Evolutionary conservation across 2,329 filamentous ascomycete genomes (phyloP), one percentile per base, ranked within the genome.

Genomic region (Cladosporium sp.): DNA sequence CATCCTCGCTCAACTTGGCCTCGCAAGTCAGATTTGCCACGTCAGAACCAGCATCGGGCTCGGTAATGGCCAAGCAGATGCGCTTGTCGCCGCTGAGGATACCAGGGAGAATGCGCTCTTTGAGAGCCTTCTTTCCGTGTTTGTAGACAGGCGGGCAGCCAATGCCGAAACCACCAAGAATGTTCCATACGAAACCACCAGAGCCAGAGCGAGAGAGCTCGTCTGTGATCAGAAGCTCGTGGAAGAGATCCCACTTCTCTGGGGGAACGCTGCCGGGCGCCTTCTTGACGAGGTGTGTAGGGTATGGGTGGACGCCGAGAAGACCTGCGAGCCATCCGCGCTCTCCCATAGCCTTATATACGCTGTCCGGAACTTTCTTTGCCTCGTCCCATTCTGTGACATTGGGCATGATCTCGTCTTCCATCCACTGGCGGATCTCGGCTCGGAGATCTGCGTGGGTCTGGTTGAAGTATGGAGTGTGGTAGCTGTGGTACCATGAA

Each of bases 381-480:
- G 87, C 90, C 80, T 97, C 94, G 66, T 99, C 94, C 94, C 94
- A 99, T 74, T 99, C 94, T 39, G 86, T 89, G 57, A 97, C 90
- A 67, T 93, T 83, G 20, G 94, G 93, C 79, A 96, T 91, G 72
- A 97, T 87, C 67, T 91, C 90, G 57, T 80, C 83, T 61, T 96
- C 90, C 57, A 99, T 84, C 92, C 92, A 99, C 78, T 91, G 83
- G 69, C 94, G 89, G 60, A 97, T 81, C 79, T 99, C 94, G 63
- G 85, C 87, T 60, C 94, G 91, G 50, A 99, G 87, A 52, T 91
- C 91, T 57, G 86, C 92, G 75, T 99, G 94, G 4, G 90, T 86
- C 75, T 96, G 88, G 77, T 97, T 97, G 82, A 88, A 96, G 82
- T 97, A 97, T 25, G 93, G 91, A 1, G 93, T 96, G 78, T 96